Evolutionary conservation across 2,329 filamentous ascomycete species (phyloP), one percentile per base, ranked within the genome.

Genomic region (Colletotrichum camelliae): DNA sequence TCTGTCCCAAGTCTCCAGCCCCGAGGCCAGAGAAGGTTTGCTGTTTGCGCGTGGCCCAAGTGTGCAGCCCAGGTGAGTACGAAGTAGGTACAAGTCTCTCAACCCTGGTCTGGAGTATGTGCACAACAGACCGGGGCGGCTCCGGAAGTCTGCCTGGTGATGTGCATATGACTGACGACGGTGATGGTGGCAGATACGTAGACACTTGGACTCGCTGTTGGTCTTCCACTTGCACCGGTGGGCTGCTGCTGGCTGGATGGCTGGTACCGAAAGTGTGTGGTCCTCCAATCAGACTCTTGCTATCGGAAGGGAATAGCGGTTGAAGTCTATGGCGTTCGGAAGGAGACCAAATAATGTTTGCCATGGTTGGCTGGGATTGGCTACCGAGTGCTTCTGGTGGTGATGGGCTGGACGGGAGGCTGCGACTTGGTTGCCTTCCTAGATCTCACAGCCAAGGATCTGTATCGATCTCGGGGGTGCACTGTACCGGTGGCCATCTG

Each of bases 381-480:
- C 35, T 10, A 55, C 43, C 33, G 18, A n/a, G 33, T 10, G 24
- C 61, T 37, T 61, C n/a, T 62, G 61, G 24, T 72, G 69, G 60
- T 74, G 60, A 55, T 35, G 39, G 35, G 69, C 57, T 31, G 15
- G n/a, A 55, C 39, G 62, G 69, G 70, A 72, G 62, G 55, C 67
- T 70, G 72, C 60, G 35, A 69, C 57, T 66, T 72, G 62, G 55
- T 67, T 73, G 69, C 69, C 43, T 52, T 52, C n/a, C 64, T 57
- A 75, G 69, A 75, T 75, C 69, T 75, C 64, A 43, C 55, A 61
- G 70, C 43, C 70, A 70, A n/a, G 24, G 39, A 52, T 35, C 24
- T 52, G 64, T 62, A 75, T 62, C 73, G 73, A 75, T 75, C 73
- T 75, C 57, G 39, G 33, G 39, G 69, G 58, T 64, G 70, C 70